Conservation (phyloP, 78 protist genomes). For the Dictyostelium firmibasis region DNA sequence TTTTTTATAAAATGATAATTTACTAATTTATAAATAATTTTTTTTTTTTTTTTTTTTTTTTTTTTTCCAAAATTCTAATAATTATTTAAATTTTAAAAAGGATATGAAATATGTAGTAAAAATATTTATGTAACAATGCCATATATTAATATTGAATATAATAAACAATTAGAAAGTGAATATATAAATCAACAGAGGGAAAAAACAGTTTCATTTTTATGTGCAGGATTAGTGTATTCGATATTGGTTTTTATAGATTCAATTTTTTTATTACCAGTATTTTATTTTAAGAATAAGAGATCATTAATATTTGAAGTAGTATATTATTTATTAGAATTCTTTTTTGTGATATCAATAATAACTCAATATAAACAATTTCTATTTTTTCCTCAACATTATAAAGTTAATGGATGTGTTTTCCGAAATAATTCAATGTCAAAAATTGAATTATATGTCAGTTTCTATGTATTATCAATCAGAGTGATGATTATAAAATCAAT, state of each 20-base stretch:
- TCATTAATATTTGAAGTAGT: not conserved
- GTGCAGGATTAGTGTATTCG: not conserved
- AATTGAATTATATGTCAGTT: not conserved
- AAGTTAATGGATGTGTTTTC: not conserved
- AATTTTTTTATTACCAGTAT: not conserved
- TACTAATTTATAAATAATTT: too few species aligned
- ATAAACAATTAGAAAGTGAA: not conserved
- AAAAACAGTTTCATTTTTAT: not conserved
- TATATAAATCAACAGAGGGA: not conserved
- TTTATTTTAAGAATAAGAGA: not conserved
- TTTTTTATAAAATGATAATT: too few species aligned
- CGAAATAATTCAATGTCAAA: not conserved
- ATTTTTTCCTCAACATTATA: not conserved
- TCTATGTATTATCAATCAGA: not conserved
- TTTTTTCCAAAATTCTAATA: too few species aligned
- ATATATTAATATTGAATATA: not conserved
- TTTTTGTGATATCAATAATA: not conserved
- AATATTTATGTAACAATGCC: not conserved
- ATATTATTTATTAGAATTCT: not conserved
- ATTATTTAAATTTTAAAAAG: not conserved
- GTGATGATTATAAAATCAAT: not conserved
- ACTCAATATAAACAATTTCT: not conserved
- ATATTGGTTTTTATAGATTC: not conserved
- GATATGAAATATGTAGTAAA: not conserved
- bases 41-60: not conserved